Evolutionary conservation across 192 early-diverging fungal species (phyloP), one percentile per base, ranked within the genome.

Genomic region (Chytriomyces sp.): DNA sequence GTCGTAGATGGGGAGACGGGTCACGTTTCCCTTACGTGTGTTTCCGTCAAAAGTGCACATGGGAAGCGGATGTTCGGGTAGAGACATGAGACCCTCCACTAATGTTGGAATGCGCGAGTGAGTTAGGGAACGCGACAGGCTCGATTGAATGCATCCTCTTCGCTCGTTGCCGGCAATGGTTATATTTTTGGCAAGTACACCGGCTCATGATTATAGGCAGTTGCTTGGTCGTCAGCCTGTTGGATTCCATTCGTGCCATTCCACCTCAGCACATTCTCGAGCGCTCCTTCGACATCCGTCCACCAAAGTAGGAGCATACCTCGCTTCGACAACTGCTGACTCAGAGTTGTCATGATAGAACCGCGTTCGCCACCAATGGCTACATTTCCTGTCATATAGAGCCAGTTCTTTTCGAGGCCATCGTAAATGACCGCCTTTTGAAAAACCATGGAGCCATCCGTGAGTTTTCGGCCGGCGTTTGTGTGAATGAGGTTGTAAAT

Each of bases 11-110:
- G 33, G 17, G 8, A 65, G 10, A 8, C 63, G 38, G 17, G 38
- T 65, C 4, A 49, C 38, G n/a, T 65, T 65, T 30, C 63, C 63
- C 19, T 65, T 65, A 22, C 34, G 40, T 22, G n/a, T 65, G 26
- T 14, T 65, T 65, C 63, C 63, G 26, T 65, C 63, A 65, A 65
- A 65, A 14, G 40, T 25, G 40, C 63, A 65, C 63, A 65, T 65
- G 3, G 63, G 63, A 7, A 65, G 40, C 4, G 63, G 63, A 32
- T 65, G 63, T 41, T 65, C 63, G 10, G 63, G 63, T 17, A 65
- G 38, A 19, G 39, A 49, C 63, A 65, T 65, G 40, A 65, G 63
- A 22, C 63, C 63, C 52, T 65, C 63, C n/a, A 65, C 63, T 65
- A 28, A 37, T 17, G 10, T 19, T 1, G n/a, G n/a, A n/a, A n/a